These are phyloP conservation scores for Amaranthus cruentus DNA, from an alignment of 148 eudicot species.

Conservation along the genomic window DNA sequence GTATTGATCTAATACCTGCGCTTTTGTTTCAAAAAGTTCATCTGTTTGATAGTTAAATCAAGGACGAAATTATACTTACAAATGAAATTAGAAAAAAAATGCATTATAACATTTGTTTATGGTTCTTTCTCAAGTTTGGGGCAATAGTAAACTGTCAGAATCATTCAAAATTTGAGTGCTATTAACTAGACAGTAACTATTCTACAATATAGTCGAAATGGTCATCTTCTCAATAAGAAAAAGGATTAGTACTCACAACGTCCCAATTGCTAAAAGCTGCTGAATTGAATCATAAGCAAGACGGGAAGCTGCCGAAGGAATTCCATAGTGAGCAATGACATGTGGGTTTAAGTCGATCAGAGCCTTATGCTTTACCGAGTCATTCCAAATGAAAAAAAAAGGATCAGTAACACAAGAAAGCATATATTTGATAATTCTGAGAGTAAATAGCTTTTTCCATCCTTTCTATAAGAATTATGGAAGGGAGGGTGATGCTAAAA, in stretches of 20 bases:
- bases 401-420: conserved; percentile 3
- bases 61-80: not conserved
- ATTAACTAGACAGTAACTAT: not conserved
- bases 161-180: not conserved
- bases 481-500: not conserved
- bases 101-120: not conserved
- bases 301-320: conserved; percentile 85
- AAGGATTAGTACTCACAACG: conserved; percentile 54
- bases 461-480: not conserved
- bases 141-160: not conserved
- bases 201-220: not conserved
- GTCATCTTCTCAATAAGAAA: not conserved
- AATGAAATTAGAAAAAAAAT: not conserved
- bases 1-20: not conserved
- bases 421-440: not conserved
- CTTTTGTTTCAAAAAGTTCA: not conserved
- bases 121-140: conserved; percentile 6
- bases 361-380: conserved; percentile 23
- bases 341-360: conserved; percentile 46
- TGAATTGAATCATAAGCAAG: conserved; percentile 88
- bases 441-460: not conserved
- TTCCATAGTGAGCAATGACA: conserved; percentile 74
- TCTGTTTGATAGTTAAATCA: not conserved
- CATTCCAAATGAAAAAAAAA: conserved; percentile 19
- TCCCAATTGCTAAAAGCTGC: conserved; percentile 80